Conservation (phyloP, 768 basidiomycete genomes). For the Leccinum variicolor region DNA sequence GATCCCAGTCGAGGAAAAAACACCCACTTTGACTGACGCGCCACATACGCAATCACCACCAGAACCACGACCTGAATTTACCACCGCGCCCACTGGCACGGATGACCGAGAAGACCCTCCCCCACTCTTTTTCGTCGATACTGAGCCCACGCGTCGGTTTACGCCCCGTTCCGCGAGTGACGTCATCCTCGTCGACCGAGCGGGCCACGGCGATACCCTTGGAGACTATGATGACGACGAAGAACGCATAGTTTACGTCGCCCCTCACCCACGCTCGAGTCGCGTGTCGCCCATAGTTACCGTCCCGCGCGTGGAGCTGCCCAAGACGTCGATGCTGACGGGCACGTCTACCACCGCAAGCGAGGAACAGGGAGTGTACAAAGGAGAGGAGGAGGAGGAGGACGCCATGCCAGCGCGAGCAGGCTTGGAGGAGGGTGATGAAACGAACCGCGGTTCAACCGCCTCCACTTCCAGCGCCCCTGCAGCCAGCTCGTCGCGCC, state of each 20-base stretch:
- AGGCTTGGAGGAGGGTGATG: not conserved
- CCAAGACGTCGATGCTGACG: conserved; percentile 26
- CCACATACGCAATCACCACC: not conserved
- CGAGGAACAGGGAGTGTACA: not conserved
- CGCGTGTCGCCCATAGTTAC: conserved; percentile 12
- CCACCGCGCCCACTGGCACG: not conserved
- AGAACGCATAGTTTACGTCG: conserved; percentile 66
- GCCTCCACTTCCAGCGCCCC: conserved; percentile 1
- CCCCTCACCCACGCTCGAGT: conserved; percentile 58
- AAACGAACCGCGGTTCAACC: conserved; percentile 11
- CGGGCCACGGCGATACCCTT: conserved; percentile 10
- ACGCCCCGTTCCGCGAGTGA: conserved; percentile 14
- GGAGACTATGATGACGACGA: conserved; percentile 51
- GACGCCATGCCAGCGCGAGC: not conserved
- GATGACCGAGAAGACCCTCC: not conserved
- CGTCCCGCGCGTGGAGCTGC: conserved; percentile 14
- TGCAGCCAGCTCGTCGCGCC: conserved; percentile 19
- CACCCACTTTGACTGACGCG: too few relatives aligned
- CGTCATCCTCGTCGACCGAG: conserved; percentile 21
- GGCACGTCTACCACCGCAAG: not conserved
- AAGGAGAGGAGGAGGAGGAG: not conserved
- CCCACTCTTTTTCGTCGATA: conserved; percentile 40
- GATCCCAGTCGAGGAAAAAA: not conserved
- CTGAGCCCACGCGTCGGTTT: conserved; percentile 25
- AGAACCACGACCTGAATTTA: not conserved